Conservation (phyloP, 345 rosid genomes). For the Erysimum cheiranthoides region DNA sequence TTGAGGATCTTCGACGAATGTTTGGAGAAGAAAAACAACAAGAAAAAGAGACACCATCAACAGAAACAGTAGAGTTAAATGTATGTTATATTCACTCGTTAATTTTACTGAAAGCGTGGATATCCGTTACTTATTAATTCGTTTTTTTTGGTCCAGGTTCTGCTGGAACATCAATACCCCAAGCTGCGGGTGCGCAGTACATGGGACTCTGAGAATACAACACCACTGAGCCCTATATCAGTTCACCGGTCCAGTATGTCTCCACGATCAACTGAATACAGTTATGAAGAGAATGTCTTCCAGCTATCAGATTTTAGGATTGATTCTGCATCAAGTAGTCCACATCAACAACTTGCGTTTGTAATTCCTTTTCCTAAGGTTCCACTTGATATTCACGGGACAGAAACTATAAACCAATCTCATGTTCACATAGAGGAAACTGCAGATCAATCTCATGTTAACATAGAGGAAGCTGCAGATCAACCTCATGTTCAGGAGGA, state of each 20-base stretch:
- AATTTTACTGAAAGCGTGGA: slow-evolving; percentile 11
- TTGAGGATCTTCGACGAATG: slow-evolving; percentile 55
- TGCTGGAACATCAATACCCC: slow-evolving; percentile 59
- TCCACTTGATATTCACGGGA: slow-evolving; percentile 11
- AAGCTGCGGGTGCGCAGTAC: slow-evolving; percentile 64
- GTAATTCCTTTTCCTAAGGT: slow-evolving; percentile 30
- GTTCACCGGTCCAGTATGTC: slow-evolving; percentile 56
- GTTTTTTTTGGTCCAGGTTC: slow-evolving; percentile 53
- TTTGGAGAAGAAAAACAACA: slow-evolving; percentile 45
- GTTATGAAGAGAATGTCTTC: slow-evolving; percentile 62
- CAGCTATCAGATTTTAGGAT: slow-evolving; percentile 59
- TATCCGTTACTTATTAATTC: slow-evolving; percentile 12
- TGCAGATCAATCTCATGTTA: slow-evolving; percentile 42
- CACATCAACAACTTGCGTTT: slow-evolving; percentile 48
- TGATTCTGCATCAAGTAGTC: slow-evolving; percentile 43
- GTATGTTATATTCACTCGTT: slow-evolving; percentile 16
- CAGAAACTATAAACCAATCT: slow-evolving; percentile 32
- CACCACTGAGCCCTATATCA: slow-evolving; percentile 48
- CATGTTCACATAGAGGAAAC: slow-evolving; percentile 44
- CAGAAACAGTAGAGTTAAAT: slow-evolving; percentile 44
- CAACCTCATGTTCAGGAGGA: slow-evolving; percentile 41
- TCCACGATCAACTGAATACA: slow-evolving; percentile 60
- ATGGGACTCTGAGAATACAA: slow-evolving; percentile 58
- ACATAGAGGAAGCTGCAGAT: slow-evolving; percentile 48
- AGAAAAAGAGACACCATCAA: slow-evolving; percentile 39